A percentile compares a stretch with the other conserved stretches of the same genome.
Evolutionary conservation across 352 stramenopile species (phyloP).

Genomic region (Pythium volutum): DNA sequence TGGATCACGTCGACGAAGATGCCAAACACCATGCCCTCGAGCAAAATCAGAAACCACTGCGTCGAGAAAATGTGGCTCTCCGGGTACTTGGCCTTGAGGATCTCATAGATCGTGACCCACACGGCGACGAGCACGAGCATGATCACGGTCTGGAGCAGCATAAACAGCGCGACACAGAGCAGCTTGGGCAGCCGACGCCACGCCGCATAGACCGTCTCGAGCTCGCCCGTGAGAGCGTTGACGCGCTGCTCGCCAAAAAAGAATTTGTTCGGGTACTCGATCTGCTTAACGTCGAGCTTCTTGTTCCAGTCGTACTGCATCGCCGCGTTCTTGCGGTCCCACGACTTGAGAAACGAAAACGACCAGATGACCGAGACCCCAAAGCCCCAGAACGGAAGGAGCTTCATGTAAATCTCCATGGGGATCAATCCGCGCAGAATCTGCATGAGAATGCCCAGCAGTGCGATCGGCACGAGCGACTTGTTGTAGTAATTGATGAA

Average conservation of each 20-base stretch:
- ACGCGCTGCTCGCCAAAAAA: constrained; percentile 66
- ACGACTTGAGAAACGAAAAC: constrained; percentile 82
- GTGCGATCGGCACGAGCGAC: constrained; percentile 68
- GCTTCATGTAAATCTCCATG: constrained; percentile 71
- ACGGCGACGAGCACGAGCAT: constrained; percentile 85
- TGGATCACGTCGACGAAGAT: constrained; percentile 88
- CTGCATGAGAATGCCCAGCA: constrained; percentile 57
- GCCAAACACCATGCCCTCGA: constrained; percentile 80
- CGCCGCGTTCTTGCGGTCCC: constrained; percentile 71
- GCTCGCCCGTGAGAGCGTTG: constrained; percentile 71
- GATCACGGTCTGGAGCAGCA: constrained; percentile 79
- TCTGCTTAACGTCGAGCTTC: constrained; percentile 79
- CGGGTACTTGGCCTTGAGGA: constrained; percentile 81
- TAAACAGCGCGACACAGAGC: constrained; percentile 73
- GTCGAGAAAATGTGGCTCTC: constrained; percentile 75
- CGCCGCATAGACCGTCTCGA: constrained; percentile 61
- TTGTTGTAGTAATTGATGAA: constrained; percentile 86
- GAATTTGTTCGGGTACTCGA: constrained; percentile 81
- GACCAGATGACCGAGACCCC: constrained; percentile 78
- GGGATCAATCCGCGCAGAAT: constrained; percentile 48
- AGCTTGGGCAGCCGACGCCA: constrained; percentile 77
- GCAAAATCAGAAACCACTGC: constrained; percentile 81
- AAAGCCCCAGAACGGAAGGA: constrained; percentile 81
- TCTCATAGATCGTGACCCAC: constrained; percentile 88
- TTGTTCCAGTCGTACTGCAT: constrained; percentile 84